A percentile compares a stretch with the other conserved stretches of the same genome.
Evolutionary conservation across 2,329 filamentous ascomycete genomes (phyloP).

Genomic region (Hawksworthiomyces lignivorus): DNA sequence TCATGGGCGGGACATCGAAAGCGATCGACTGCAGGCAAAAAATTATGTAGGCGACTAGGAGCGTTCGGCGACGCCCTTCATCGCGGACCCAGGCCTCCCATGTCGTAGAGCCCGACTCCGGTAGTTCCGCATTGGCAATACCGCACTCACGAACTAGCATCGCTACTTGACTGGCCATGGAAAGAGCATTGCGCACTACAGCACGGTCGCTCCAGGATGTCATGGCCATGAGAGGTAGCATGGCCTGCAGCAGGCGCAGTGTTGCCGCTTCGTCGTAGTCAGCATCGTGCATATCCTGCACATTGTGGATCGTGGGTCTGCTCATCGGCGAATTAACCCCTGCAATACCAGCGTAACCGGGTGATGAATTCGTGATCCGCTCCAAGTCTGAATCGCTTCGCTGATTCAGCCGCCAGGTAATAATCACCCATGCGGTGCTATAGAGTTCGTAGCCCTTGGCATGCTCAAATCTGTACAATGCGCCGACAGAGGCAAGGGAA

Average conservation of each 20-base stretch:
- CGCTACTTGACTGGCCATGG: constrained; percentile 48
- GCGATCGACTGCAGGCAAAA: constrained; percentile 53
- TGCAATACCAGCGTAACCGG: no score
- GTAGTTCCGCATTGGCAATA: no score
- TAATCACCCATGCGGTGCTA: no score
- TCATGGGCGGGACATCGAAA: constrained; percentile 52
- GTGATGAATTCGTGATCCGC: no score
- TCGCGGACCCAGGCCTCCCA: constrained; percentile 38
- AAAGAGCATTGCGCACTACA: constrained; percentile 47
- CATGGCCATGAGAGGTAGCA: constrained; percentile 46
- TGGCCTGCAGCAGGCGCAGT: constrained; percentile 32
- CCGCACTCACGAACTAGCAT: constrained; percentile 42
- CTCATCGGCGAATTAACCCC: no score
- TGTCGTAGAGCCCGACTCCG: no score
- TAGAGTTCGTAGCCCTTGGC: constrained; percentile 47
- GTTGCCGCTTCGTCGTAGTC: no score
- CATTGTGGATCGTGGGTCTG: no score
- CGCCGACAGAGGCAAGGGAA: constrained; percentile 41
- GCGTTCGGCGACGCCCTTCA: constrained; percentile 44
- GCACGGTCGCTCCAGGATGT: constrained; percentile 50
- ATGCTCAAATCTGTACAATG: constrained; percentile 42
- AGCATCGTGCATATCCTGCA: no score
- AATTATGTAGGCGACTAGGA: constrained; percentile 45
- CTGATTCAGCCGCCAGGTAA: no score
- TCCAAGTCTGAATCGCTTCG: no score